These are phyloP conservation scores for Angophora floribunda DNA, from an alignment of 345 rosid genomes.

Conservation along the genomic window DNA sequence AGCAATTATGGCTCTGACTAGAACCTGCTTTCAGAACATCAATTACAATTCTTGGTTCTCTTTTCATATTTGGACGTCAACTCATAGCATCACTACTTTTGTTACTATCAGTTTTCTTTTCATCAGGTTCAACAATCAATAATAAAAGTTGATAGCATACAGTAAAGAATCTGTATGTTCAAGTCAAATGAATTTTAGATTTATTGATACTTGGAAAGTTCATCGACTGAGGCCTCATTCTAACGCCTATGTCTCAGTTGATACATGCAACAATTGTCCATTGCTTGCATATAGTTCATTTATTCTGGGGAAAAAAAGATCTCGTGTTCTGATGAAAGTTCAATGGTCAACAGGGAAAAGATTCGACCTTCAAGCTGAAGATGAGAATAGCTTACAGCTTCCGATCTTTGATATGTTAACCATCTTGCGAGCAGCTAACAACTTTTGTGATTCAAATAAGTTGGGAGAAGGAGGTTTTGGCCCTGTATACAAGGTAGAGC, in stretches of 20 bases:
- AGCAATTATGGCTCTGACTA: neutral
- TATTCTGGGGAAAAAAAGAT: neutral
- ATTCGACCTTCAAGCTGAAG: neutral
- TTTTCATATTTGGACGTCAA: neutral
- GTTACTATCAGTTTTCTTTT: neutral
- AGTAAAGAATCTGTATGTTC: neutral
- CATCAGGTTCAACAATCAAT: neutral
- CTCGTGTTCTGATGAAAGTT: neutral
- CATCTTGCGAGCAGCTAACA: neutral
- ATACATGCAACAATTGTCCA: neutral
- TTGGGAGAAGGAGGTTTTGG: conserved; percentile 1
- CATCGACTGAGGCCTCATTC: neutral
- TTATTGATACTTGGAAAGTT: neutral
- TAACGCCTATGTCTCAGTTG: neutral
- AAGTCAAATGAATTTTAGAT: neutral
- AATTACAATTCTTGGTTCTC: neutral
- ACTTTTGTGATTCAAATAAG: neutral
- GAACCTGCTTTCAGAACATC: neutral
- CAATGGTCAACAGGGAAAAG: neutral
- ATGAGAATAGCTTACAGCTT: neutral
- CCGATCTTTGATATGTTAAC: neutral
- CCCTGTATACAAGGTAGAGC: neutral
- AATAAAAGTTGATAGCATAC: neutral
- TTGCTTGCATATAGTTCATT: neutral
- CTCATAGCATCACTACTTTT: neutral